Evolutionary conservation across 140 eudicot genomes (phyloP).

Genomic region (Oenanthe javanica): DNA sequence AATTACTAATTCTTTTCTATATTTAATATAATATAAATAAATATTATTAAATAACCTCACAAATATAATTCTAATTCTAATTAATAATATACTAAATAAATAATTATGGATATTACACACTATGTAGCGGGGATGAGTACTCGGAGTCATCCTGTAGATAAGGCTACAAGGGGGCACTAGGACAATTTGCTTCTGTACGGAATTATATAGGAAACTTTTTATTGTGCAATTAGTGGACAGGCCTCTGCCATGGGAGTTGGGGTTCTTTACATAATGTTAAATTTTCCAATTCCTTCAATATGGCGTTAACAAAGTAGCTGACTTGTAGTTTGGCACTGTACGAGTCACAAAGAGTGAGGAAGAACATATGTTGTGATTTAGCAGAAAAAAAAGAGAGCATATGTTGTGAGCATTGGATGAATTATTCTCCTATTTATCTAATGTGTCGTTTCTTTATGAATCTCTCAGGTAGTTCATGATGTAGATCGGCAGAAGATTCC

Average conservation of each 20-base stretch:
- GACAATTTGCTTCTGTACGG: not conserved
- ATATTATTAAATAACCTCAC: too few relatives aligned
- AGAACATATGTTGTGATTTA: not conserved
- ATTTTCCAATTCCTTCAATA: not conserved
- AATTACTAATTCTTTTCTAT: too few relatives aligned
- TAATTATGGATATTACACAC: too few relatives aligned
- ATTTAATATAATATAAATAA: too few relatives aligned
- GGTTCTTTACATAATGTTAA: not conserved
- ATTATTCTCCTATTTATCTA: conserved; percentile 9
- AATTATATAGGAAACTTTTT: not conserved
- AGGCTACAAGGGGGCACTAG: not conserved
- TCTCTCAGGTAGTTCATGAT: conserved; percentile 74
- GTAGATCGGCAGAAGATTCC: conserved; percentile 87
- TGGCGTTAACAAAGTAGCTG: not conserved
- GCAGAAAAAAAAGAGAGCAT: too few relatives aligned
- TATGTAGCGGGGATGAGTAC: too few relatives aligned
- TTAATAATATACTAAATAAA: too few relatives aligned
- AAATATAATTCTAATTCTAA: too few relatives aligned
- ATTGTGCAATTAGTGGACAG: not conserved
- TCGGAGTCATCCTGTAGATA: not conserved
- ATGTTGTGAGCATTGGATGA: not conserved
- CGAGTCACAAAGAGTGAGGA: not conserved
- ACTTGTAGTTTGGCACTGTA: not conserved
- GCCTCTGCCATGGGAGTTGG: not conserved
- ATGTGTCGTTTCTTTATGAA: conserved; percentile 4